These are phyloP conservation scores for Fusarium sp. DNA, from an alignment of 2,329 filamentous ascomycete genomes.

Conservation along the genomic window DNA sequence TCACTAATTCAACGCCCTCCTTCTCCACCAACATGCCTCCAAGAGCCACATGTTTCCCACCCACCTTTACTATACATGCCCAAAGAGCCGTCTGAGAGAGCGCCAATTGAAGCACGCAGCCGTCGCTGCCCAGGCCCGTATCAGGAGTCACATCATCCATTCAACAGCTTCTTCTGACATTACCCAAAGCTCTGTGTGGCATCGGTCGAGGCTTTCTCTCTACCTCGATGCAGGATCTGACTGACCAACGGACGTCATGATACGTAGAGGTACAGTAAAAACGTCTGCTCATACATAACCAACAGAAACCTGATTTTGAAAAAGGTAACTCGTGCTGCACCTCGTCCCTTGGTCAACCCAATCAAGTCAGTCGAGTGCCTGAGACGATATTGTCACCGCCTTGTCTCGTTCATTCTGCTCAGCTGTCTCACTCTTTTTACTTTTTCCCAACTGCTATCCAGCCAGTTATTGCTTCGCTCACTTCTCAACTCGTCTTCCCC, in stretches of 20 bases:
- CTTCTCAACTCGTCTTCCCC: conserved; percentile 15
- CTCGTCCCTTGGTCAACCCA: conserved; percentile 18
- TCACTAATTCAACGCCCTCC: conserved; percentile 33
- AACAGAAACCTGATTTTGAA: conserved; percentile 7
- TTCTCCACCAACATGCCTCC: conserved; percentile 14
- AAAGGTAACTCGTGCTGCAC: conserved; percentile 4
- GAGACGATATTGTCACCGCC: conserved; percentile 14
- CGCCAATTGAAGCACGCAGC: not conserved
- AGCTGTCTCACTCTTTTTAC: conserved; percentile 7
- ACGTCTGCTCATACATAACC: not conserved
- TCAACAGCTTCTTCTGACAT: not conserved
- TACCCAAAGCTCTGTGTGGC: not conserved
- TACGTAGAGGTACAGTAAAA: conserved; percentile 11
- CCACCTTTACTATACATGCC: conserved; percentile 1
- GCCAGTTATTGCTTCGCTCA: conserved; percentile 13
- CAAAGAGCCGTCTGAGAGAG: conserved; percentile 2
- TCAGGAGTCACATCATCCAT: not conserved
- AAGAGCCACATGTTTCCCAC: conserved; percentile 13
- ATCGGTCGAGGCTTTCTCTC: conserved; percentile 4
- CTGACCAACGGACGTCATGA: not conserved
- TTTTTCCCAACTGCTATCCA: conserved; percentile 24
- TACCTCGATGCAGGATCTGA: conserved; percentile 15
- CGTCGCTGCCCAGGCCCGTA: not conserved
- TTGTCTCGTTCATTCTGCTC: conserved; percentile 10
- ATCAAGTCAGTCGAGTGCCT: conserved; percentile 34